A percentile compares a stretch with the other conserved stretches of the same genome.
These are phyloP conservation scores for Ambispora gerdemannii DNA, from an alignment of 192 early-diverging fungal species.

Conservation along the genomic window DNA sequence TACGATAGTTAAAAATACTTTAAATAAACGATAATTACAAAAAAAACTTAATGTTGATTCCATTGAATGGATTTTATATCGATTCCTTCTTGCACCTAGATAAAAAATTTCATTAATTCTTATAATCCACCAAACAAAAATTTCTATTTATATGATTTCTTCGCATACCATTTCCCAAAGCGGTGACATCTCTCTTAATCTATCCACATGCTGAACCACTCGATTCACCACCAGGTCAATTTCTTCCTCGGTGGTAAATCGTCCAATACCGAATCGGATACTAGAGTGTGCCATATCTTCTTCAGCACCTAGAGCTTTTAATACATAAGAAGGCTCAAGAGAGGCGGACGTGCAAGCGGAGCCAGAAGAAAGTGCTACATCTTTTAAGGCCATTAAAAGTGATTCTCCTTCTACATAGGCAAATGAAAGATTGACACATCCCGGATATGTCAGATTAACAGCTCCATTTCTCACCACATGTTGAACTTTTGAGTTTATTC, in stretches of 20 bases:
- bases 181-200: conserved; percentile 92
- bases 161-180: conserved; percentile 91
- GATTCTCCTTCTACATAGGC: conserved; percentile 97
- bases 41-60: conserved; percentile 86
- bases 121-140: not conserved
- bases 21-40: no score
- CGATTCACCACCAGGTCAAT: conserved; percentile 84
- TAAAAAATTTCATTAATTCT: conserved; percentile 25
- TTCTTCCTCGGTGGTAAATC: conserved; percentile 94
- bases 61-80: conserved; percentile 90
- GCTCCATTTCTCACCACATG: conserved; percentile 92
- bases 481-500: conserved; percentile 72
- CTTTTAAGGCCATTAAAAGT: conserved; percentile 95
- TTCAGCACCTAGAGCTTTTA: conserved; percentile 92
- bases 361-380: conserved; percentile 93
- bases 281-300: conserved; percentile 95
- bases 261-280: conserved; percentile 94
- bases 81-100: conserved; percentile 79
- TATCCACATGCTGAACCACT: conserved; percentile 78
- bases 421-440: conserved; percentile 96
- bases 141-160: not conserved
- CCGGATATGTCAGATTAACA: conserved; percentile 69
- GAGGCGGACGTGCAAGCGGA: conserved; percentile 96
- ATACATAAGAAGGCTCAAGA: conserved; percentile 93
- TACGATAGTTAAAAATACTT: no score